Conservation (phyloP, 306 rosid species). For the Leucaena leucocephala region DNA sequence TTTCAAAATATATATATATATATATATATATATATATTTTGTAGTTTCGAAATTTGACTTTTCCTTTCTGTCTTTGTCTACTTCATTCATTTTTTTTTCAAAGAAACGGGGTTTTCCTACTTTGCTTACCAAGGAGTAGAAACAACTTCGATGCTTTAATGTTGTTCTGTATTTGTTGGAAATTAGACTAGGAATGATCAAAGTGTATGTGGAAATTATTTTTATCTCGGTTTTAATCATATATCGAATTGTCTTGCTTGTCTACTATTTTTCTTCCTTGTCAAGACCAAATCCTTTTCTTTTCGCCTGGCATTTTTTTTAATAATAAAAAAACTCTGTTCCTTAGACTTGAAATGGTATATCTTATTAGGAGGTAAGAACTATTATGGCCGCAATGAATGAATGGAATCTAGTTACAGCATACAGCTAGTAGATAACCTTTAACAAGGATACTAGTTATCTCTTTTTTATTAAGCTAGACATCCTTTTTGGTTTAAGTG, state of each 20-base stretch:
- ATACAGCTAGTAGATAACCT: not conserved
- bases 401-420: not conserved
- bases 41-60: not conserved
- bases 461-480: not conserved
- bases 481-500: not conserved
- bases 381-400: not conserved
- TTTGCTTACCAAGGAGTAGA: not conserved
- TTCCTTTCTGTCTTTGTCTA: not conserved
- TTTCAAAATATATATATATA: no score
- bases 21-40: no score
- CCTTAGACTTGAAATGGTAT: not conserved
- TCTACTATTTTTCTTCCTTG: not conserved
- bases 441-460: not conserved
- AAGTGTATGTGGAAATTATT: not conserved
- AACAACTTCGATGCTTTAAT: not conserved
- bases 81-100: not conserved
- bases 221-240: not conserved
- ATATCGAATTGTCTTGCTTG: not conserved
- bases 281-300: not conserved
- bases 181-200: not conserved
- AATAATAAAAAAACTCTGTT: not conserved
- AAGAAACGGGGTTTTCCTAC: not conserved
- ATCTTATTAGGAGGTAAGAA: not conserved
- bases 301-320: not conserved
- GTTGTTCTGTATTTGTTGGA: not conserved